phyloP scores from a whole-genome alignment of 148 eudicot genomes.

The Persicaria tinctoria region DNA sequence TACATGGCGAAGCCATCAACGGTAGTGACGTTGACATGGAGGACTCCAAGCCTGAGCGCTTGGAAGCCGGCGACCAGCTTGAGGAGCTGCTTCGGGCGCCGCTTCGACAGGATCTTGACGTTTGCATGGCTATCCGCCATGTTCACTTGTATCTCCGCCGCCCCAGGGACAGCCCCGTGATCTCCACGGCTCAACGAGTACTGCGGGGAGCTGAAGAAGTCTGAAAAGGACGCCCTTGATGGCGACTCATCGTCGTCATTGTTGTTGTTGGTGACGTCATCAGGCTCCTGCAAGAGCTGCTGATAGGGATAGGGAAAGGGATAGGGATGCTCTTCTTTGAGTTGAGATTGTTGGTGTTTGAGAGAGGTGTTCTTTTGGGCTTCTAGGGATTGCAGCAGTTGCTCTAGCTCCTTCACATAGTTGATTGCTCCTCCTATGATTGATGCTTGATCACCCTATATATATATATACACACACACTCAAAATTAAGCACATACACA shows the following conservation, averaged over 20 bases:
- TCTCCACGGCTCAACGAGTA: constrained; percentile 32
- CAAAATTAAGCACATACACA: no score
- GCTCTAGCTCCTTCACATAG: constrained; percentile 41
- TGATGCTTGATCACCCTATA: constrained; percentile 42
- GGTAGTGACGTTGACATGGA: constrained; percentile 72
- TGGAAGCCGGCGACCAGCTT: constrained; percentile 53
- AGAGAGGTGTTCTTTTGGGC: constrained; percentile 12
- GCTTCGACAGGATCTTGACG: constrained; percentile 47
- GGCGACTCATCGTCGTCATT: not conserved
- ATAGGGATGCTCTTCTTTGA: not conserved
- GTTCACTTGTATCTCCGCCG: constrained; percentile 58
- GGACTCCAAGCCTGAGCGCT: constrained; percentile 40
- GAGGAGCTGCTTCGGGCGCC: constrained; percentile 41
- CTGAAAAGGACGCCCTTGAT: constrained; percentile 20
- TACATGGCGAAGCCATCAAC: constrained; percentile 47
- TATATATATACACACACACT: not conserved
- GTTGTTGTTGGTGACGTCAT: not conserved
- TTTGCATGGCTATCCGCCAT: constrained; percentile 71
- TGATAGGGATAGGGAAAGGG: no score
- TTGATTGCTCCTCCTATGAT: constrained; percentile 39
- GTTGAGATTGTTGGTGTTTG: not conserved
- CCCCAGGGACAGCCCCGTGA: not conserved
- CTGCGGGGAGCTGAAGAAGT: constrained; percentile 61
- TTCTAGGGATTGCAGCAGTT: constrained; percentile 22
- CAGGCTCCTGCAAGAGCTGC: no score